Evolutionary conservation across 1,284 basidiomycete genomes (phyloP).

Genomic region (Gomphus bonarii): DNA sequence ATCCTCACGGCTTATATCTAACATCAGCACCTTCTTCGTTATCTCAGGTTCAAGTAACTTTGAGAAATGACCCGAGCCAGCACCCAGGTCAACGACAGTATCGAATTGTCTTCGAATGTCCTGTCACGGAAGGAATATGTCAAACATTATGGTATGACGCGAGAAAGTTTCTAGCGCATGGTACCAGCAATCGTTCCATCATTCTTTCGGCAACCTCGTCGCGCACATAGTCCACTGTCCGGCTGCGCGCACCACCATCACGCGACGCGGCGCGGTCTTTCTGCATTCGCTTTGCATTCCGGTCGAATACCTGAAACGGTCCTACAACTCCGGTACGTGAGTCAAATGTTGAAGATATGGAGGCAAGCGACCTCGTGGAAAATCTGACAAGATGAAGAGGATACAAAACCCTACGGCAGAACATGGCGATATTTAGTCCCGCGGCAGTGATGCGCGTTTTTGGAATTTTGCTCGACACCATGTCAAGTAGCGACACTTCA

Average conservation of each 20-base stretch:
- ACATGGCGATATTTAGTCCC: background rate
- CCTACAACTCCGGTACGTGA: constrained; percentile 24
- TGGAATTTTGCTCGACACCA: background rate
- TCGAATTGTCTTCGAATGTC: constrained; percentile 85
- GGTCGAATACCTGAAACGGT: constrained; percentile 83
- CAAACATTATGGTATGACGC: background rate
- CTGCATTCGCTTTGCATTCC: constrained; percentile 73
- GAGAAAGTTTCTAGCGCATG: constrained; percentile 14
- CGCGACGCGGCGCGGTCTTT: constrained; percentile 63
- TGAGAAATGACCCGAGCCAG: constrained; percentile 91
- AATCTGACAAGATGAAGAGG: background rate
- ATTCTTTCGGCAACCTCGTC: constrained; percentile 86
- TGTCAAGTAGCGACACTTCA: background rate
- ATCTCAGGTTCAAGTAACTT: constrained; percentile 70
- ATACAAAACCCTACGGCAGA: background rate
- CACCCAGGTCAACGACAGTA: constrained; percentile 80
- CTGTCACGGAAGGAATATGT: constrained; percentile 28
- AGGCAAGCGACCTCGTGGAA: background rate
- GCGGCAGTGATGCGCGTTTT: background rate
- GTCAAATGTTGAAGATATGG: background rate
- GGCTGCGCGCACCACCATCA: constrained; percentile 49
- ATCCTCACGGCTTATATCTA: constrained; percentile 75
- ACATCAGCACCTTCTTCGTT: constrained; percentile 72
- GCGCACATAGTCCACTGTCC: constrained; percentile 86
- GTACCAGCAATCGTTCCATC: constrained; percentile 78